Evolutionary conservation across 768 basidiomycete genomes (phyloP).

Genomic region (Lactarius sp.): DNA sequence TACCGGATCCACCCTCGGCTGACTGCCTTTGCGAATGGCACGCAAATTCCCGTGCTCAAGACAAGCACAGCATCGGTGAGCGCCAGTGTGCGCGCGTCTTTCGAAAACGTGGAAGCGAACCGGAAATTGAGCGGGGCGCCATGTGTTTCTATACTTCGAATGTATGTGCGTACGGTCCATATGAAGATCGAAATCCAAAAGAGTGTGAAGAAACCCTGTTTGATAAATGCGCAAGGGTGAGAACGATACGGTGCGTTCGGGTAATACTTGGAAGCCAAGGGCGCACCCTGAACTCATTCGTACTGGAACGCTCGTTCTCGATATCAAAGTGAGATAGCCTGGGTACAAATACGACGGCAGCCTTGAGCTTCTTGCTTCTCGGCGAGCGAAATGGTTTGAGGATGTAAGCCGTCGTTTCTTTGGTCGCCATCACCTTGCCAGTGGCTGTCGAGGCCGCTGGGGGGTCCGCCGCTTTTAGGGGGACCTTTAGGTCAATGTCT

Average conservation of each 20-base stretch:
- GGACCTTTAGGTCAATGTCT: conserved; percentile 3
- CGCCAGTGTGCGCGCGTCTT: conserved; percentile 78
- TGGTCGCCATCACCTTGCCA: conserved; percentile 41
- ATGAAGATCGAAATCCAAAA: conserved; percentile 92
- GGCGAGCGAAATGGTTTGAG: conserved; percentile 73
- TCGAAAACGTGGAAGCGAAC: conserved; percentile 85
- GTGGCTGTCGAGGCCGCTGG: conserved; percentile 12
- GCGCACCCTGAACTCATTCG: conserved; percentile 79
- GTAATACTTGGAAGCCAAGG: not conserved
- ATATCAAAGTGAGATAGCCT: conserved; percentile 84
- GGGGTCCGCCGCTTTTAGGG: conserved; percentile 4
- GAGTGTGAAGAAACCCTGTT: conserved; percentile 86
- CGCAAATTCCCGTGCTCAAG: conserved; percentile 65
- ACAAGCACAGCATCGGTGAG: conserved; percentile 82
- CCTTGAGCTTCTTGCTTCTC: conserved; percentile 70
- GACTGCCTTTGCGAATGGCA: conserved; percentile 77
- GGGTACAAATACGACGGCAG: conserved; percentile 81
- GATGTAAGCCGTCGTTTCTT: conserved; percentile 65
- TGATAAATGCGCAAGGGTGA: not conserved
- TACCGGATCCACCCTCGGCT: conserved; percentile 78
- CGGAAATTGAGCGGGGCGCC: conserved; percentile 73
- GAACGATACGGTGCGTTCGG: not conserved
- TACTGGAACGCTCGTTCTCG: conserved; percentile 61
- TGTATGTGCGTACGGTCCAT: conserved; percentile 71
- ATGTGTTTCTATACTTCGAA: conserved; percentile 68